These are phyloP conservation scores for Betula pendula DNA, from an alignment of 306 rosid species.

Conservation along the genomic window DNA sequence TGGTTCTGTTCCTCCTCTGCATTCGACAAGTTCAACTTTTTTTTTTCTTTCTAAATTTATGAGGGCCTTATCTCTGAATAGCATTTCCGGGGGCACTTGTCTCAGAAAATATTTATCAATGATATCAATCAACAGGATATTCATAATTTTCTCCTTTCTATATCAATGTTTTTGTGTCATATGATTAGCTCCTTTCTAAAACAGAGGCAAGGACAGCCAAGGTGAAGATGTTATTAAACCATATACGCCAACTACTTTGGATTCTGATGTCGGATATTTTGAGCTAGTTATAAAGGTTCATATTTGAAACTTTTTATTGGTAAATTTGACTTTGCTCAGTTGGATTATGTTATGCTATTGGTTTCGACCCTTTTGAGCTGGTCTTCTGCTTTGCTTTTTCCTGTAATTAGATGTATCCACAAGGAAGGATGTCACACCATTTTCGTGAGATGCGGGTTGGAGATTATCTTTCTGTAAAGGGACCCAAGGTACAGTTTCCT, in stretches of 20 bases:
- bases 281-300: slow-evolving; percentile 91
- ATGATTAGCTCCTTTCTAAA: slow-evolving; percentile 17
- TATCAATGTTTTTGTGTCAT: slow-evolving; percentile 5
- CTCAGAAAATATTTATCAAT: background rate
- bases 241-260: slow-evolving; percentile 94
- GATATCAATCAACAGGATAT: background rate
- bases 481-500: slow-evolving; percentile 76
- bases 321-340: background rate
- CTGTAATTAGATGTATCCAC: slow-evolving; percentile 85
- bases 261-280: slow-evolving; percentile 88
- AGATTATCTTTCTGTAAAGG: slow-evolving; percentile 80
- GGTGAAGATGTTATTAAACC: slow-evolving; percentile 92
- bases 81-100: background rate
- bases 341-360: slow-evolving; percentile 16
- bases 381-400: slow-evolving; percentile 13
- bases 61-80: background rate
- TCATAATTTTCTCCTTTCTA: background rate
- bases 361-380: slow-evolving; percentile 15
- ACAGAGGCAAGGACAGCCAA: slow-evolving; percentile 88
- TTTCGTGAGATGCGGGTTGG: slow-evolving; percentile 94
- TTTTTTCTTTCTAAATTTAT: background rate
- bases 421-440: slow-evolving; percentile 99
- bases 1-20: slow-evolving; percentile 12
- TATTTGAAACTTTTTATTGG: background rate
- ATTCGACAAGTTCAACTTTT: background rate